These are phyloP conservation scores for Trapa bicornis DNA, from an alignment of 345 rosid species.

Conservation along the genomic window DNA sequence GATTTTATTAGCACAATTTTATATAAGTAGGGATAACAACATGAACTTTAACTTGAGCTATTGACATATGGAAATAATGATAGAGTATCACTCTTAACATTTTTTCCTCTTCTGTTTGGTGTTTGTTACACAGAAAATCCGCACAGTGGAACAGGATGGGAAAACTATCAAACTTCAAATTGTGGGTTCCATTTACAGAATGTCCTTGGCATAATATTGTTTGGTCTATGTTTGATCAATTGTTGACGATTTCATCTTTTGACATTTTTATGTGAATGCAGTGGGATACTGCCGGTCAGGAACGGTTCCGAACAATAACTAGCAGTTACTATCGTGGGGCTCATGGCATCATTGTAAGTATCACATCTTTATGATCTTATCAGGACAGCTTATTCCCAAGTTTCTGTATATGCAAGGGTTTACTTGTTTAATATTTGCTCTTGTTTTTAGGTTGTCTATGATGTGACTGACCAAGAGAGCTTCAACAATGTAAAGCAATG, in stretches of 20 bases:
- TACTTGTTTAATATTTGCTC: constrained; percentile 3
- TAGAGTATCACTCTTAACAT: background rate
- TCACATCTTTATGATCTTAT: background rate
- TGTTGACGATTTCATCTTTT: background rate
- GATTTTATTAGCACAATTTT: background rate
- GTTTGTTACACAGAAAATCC: constrained; percentile 53
- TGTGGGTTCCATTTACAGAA: constrained; percentile 20
- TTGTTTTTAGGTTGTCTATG: constrained; percentile 47
- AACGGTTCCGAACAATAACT: constrained; percentile 68
- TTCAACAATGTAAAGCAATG: constrained; percentile 75
- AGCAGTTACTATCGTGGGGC: constrained; percentile 84
- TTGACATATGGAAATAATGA: background rate
- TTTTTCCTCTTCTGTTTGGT: background rate
- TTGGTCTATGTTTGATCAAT: background rate
- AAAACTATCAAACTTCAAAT: constrained; percentile 74
- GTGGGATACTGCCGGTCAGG: constrained; percentile 91
- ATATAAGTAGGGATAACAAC: background rate
- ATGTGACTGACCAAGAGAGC: constrained; percentile 81
- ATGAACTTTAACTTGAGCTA: background rate
- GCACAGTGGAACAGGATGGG: constrained; percentile 88
- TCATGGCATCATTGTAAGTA: constrained; percentile 59
- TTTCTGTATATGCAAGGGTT: background rate
- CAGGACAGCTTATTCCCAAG: background rate
- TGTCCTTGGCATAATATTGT: background rate
- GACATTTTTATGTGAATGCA: constrained; percentile 15